A percentile compares a stretch with the other conserved stretches of the same genome.
These are phyloP conservation scores for Protea cynaroides DNA, from an alignment of 164 flowering plant genomes.

Conservation along the genomic window DNA sequence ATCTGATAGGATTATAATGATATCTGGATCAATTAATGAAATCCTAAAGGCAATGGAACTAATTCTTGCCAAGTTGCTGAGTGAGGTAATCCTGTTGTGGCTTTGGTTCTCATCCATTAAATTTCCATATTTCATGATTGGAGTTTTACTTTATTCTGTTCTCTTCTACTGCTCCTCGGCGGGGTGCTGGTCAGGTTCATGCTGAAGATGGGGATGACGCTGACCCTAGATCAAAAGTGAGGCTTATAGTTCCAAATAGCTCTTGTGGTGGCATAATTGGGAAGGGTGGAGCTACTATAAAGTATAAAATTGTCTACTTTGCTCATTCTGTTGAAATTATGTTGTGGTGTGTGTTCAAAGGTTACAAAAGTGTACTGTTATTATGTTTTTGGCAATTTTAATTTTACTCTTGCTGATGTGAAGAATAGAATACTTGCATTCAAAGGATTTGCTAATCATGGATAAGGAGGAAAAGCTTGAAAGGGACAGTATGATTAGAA, in stretches of 20 bases:
- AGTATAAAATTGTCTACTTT: slow-evolving; percentile 32
- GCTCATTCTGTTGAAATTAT: not conserved
- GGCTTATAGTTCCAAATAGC: slow-evolving; percentile 84
- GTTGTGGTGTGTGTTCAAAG: not conserved
- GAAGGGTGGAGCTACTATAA: slow-evolving; percentile 90
- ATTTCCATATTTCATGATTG: not conserved
- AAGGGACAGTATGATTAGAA: too few species aligned
- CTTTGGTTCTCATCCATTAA: not conserved
- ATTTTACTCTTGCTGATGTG: not conserved
- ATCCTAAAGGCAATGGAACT: slow-evolving; percentile 74
- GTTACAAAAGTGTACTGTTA: not conserved
- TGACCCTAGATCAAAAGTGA: slow-evolving; percentile 72
- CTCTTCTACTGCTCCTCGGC: not conserved
- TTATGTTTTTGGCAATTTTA: not conserved
- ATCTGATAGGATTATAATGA: slow-evolving; percentile 87
- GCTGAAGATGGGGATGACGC: slow-evolving; percentile 63
- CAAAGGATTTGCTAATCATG: too few species aligned
- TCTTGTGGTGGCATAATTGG: slow-evolving; percentile 98
- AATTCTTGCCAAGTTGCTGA: slow-evolving; percentile 62
- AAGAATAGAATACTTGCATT: too few species aligned
- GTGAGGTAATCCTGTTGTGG: slow-evolving; percentile 52
- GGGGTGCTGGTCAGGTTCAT: slow-evolving; percentile 39
- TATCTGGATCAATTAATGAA: slow-evolving; percentile 68
- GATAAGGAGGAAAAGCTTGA: too few species aligned
- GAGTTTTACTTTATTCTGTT: not conserved